Percentiles rank a stretch among this genome's conserved stretches.
Evolutionary conservation across 192 early-diverging fungal genomes (phyloP).

Genomic region (Thamnidium elegans): DNA sequence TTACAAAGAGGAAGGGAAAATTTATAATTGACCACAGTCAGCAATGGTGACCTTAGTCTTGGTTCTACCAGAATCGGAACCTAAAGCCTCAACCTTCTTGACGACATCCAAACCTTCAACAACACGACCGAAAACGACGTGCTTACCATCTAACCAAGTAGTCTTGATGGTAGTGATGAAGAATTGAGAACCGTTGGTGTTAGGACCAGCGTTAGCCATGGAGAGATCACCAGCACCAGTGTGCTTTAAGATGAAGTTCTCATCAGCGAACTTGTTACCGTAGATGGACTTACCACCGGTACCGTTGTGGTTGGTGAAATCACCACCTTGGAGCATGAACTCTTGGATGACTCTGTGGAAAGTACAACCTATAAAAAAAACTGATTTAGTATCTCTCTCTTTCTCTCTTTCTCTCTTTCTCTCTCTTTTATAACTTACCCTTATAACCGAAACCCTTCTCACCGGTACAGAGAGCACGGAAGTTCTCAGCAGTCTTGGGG

Average conservation of each 20-base stretch:
- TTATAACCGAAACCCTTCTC: conserved; percentile 88
- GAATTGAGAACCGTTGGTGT: conserved; percentile 90
- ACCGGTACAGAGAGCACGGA: conserved; percentile 95
- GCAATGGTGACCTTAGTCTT: conserved; percentile 53
- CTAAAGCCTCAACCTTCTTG: conserved; percentile 56
- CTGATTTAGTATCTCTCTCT: too few relatives aligned
- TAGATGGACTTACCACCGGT: conserved; percentile 92
- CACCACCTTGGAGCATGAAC: conserved; percentile 87
- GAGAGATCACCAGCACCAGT: conserved; percentile 64
- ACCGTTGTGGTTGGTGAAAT: conserved; percentile 83
- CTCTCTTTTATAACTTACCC: conserved; percentile 12
- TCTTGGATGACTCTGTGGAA: conserved; percentile 87
- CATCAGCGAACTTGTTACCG: conserved; percentile 65
- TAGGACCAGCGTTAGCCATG: conserved; percentile 85
- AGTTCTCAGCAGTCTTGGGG: conserved; percentile 93
- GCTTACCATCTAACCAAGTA: conserved; percentile 85
- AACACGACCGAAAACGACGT: conserved; percentile 78
- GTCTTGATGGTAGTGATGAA: conserved; percentile 85
- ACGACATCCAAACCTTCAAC: conserved; percentile 71
- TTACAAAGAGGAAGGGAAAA: not conserved
- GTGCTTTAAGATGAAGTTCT: conserved; percentile 64
- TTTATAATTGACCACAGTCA: conserved; percentile 66
- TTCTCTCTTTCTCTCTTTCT: too few relatives aligned
- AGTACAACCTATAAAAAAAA: conserved; percentile 26
- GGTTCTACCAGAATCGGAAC: conserved; percentile 51